Evolutionary conservation across 2,329 filamentous ascomycete genomes (phyloP), one percentile per base, ranked within the genome.

Genomic region (Fusarium ramigenum): DNA sequence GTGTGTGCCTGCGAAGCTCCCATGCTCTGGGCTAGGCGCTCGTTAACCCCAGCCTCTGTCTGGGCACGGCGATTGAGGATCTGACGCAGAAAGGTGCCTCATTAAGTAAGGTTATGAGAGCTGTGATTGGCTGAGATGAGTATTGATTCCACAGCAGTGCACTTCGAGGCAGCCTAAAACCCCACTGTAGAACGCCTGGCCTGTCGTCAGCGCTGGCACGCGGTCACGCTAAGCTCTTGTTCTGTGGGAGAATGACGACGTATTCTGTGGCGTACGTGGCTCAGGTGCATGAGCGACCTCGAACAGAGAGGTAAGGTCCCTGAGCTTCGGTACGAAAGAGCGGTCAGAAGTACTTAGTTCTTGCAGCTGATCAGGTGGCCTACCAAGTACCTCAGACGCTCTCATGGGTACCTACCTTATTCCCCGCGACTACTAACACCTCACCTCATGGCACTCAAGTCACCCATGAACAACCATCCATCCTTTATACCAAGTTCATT

Each of bases 251-350:
- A 66, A 77, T 78, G 74, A 78, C 74, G 74, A 77, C 62, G 59
- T 49, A 25, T 36, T 54, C 37, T 77, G 75, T 78, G 75, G 76
- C 76, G 74, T 75, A 77, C 73, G 76, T 77, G 74, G 76, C 76
- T 75, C 70, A 69, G 64, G 37, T 37, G 52, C 60, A 66, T 49
- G 57, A 60, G 39, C 53, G 44, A 58, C 32, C 56, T 58, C 59
- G 62, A 63, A 66, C 58, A 36, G 40, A 32, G 56, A 42, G 21
- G 19, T 30, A 23, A 23, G 21, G 47, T 50, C 21, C 46, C 47
- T 34, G 16, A 32, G 39, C 42, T 42, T 32, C 23, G 69, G 37
- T 75, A 75, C 75, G 21, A 37, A 50, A 40, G 11, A 54, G 28
- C 19, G 34, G 19, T 25, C 53, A 37, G 28, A 16, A 57, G 37